A percentile compares a stretch with the other conserved stretches of the same genome.
Conservation (phyloP, 352 stramenopile species). For the Aphanomyces stellatus region DNA sequence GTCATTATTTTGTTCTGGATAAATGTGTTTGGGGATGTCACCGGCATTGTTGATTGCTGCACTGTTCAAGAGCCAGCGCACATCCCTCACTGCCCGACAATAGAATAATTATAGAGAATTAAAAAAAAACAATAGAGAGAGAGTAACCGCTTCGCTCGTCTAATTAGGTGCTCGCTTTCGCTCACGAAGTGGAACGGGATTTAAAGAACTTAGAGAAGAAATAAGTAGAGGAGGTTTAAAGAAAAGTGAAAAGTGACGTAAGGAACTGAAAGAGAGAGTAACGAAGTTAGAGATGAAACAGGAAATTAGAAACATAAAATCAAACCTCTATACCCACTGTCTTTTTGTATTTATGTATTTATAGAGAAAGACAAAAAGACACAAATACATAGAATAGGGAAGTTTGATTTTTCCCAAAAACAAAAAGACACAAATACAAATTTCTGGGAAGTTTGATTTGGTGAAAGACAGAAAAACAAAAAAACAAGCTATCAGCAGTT, state of each 20-base stretch:
- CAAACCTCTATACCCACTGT: background rate
- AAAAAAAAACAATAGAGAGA: background rate
- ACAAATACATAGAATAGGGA: constrained; percentile 5
- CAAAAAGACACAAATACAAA: constrained; percentile 11
- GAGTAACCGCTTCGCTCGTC: background rate
- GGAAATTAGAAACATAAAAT: constrained; percentile 1
- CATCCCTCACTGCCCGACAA: no score
- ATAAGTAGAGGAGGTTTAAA: background rate
- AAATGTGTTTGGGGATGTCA: no score
- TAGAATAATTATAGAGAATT: no score
- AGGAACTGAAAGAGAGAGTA: constrained; percentile 9
- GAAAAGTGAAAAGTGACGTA: constrained; percentile 13
- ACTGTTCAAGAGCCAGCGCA: no score
- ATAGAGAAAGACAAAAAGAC: constrained; percentile 7
- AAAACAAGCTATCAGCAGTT: constrained; percentile 6
- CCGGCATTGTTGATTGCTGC: no score
- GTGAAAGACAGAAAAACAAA: constrained; percentile 4
- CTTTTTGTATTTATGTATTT: constrained; percentile 1
- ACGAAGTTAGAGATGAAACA: constrained; percentile 14
- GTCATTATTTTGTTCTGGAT: no score
- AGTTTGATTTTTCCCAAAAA: constrained; percentile 7
- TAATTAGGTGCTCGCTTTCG: background rate
- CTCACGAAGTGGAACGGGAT: constrained; percentile 5
- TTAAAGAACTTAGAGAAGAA: constrained; percentile 1
- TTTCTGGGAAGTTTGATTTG: background rate